Percentiles rank a stretch among this genome's conserved stretches.
Evolutionary conservation across 495 filamentous ascomycete species (phyloP).

Genomic region (Aspergillus coremiiformis): DNA sequence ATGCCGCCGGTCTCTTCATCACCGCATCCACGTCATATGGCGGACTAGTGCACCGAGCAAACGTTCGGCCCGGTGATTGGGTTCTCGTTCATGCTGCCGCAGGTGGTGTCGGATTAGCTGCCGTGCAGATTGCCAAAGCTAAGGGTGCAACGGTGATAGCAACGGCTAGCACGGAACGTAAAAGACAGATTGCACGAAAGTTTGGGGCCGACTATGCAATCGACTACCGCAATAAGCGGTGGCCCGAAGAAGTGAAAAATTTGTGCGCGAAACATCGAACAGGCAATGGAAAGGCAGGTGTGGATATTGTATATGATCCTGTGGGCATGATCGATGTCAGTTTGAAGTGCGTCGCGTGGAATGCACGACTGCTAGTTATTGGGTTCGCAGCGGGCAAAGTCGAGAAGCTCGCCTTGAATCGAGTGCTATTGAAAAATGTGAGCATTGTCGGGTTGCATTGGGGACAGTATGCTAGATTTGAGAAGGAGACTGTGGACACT

Average conservation of each 20-base stretch:
- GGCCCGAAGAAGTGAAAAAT: conserved; percentile 72
- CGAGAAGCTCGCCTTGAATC: conserved; percentile 87
- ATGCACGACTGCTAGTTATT: conserved; percentile 77
- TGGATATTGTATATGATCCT: conserved; percentile 87
- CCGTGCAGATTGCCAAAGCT: conserved; percentile 90
- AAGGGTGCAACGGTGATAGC: conserved; percentile 85
- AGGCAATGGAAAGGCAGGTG: conserved; percentile 58
- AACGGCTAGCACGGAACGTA: conserved; percentile 69
- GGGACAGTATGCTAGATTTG: conserved; percentile 72
- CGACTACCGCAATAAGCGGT: conserved; percentile 62
- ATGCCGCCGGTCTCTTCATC: conserved; percentile 84
- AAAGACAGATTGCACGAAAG: conserved; percentile 65
- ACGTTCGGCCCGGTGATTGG: conserved; percentile 69
- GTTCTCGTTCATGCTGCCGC: conserved; percentile 91
- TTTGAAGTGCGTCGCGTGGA: conserved; percentile 87
- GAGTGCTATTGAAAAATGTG: conserved; percentile 91
- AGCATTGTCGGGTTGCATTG: conserved; percentile 84
- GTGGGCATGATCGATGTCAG: conserved; percentile 78
- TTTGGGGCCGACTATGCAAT: conserved; percentile 83
- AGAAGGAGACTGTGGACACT: conserved; percentile 57
- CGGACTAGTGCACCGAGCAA: conserved; percentile 69
- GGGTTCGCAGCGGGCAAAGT: conserved; percentile 86
- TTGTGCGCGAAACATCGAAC: conserved; percentile 46
- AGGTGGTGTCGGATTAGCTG: conserved; percentile 84
- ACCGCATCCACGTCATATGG: conserved; percentile 89